These are phyloP conservation scores for Phyllosticta citrichinensis DNA, from an alignment of 2,329 filamentous ascomycete species.

Conservation along the genomic window DNA sequence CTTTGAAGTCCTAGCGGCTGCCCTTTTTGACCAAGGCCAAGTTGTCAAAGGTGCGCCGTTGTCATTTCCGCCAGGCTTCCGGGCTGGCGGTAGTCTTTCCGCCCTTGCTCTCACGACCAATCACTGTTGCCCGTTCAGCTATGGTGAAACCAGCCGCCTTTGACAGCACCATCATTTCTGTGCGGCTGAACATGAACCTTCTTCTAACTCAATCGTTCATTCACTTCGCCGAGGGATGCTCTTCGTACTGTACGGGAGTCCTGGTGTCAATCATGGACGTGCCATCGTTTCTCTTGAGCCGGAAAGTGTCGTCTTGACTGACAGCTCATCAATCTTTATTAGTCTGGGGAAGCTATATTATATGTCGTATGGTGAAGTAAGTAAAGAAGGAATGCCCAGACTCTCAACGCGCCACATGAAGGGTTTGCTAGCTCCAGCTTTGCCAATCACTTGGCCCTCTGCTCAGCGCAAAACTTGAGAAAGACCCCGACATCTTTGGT, in stretches of 20 bases:
- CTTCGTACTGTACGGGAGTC: no score
- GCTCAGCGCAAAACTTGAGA: conserved; percentile 35
- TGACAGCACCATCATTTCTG: background rate
- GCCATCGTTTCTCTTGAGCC: no score
- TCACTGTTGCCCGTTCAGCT: background rate
- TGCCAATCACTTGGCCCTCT: background rate
- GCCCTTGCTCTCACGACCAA: background rate
- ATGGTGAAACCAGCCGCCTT: background rate
- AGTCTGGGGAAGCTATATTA: no score
- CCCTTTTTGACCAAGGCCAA: background rate
- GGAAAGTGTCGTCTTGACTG: no score
- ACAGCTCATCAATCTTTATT: no score
- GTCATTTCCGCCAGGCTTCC: background rate
- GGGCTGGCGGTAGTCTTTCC: background rate
- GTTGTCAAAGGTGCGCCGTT: background rate
- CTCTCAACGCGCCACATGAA: no score
- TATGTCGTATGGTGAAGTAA: no score
- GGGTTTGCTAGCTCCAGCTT: background rate
- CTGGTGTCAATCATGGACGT: no score
- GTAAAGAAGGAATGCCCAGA: no score
- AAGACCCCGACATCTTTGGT: conserved; percentile 65
- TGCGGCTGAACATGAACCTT: background rate
- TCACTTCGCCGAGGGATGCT: background rate
- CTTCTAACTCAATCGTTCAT: background rate
- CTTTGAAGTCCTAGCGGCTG: no score